phyloP scores from a whole-genome alignment of 2,329 filamentous ascomycete genomes.

The Ophiostoma fasciatum region DNA sequence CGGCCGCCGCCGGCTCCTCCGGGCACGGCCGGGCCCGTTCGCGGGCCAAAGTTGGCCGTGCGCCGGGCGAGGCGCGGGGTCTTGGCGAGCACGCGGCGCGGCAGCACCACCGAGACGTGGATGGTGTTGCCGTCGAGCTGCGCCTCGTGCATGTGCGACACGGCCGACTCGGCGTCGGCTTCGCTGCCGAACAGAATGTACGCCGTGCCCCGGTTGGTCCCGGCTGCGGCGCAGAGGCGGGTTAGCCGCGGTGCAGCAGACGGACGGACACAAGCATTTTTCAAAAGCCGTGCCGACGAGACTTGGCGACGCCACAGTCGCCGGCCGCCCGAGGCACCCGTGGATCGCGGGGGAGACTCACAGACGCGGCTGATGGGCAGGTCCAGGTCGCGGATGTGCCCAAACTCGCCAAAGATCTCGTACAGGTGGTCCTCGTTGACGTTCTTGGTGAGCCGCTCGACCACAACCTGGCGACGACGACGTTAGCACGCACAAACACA shows the following conservation, averaged over 20 bases:
- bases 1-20: constrained; percentile 10
- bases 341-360: too few species aligned
- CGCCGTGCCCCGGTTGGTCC: constrained; percentile 82
- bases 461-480: constrained; percentile 92
- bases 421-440: constrained; percentile 75
- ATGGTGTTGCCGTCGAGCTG: constrained; percentile 73
- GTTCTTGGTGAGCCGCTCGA: constrained; percentile 92
- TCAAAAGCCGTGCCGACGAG: too few species aligned
- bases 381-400: constrained; percentile 72
- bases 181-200: constrained; percentile 76
- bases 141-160: constrained; percentile 96
- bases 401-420: constrained; percentile 87
- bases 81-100: constrained; percentile 66
- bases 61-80: constrained; percentile 59
- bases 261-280: neutral
- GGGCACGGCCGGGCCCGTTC: too few species aligned
- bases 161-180: constrained; percentile 70
- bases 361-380: constrained; percentile 79
- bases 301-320: too few species aligned
- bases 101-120: constrained; percentile 78
- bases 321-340: too few species aligned
- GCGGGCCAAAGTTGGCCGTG: too few species aligned
- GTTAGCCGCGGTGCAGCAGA: constrained; percentile 1
- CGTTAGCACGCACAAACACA: too few species aligned
- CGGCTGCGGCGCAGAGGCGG: constrained; percentile 23